Base-by-base conservation (phyloP, 225 moss, liverwort and hornwort genomes). In the Anthoceros angustus region DNA sequence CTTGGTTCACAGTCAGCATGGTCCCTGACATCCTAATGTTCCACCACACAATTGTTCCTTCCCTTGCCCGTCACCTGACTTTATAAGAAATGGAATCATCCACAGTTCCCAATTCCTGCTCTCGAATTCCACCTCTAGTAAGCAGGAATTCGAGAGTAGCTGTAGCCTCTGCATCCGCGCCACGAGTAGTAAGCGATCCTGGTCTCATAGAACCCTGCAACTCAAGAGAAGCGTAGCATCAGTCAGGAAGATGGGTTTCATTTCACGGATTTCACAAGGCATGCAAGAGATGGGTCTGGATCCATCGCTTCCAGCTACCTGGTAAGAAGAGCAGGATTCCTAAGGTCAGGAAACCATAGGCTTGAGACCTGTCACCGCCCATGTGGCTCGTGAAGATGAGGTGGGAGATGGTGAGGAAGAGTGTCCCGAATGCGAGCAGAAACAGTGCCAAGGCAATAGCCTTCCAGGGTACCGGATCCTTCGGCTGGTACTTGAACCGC, bases 151-250 rank as follows among this genome's bases (percentile, higher is more conserved):
- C 82, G 73, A n/a, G 87, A 82, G 71, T 82, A 91, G 0, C 81
- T 80, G 66, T 84, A 91, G 50, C 84, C 87, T 20, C 78, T 76
- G 71, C 77, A 91, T 4, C 86, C 84, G 4, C 91, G 87, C 87
- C 86, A 91, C 5, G 86, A 82, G 72, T 91, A 91, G 64, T 91
- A 91, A 0, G 91, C 91, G 63, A 87, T 84, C 40, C 87, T 86
- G 62, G 87, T 87, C 77, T 95, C 94, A 48, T 95, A 95, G 61
- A 95, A 95, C 7, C 83, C 83, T 83, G 83, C 63, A 63, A 26
- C 70, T 32, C 21, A 62, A 1, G 25, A 25, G 16, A 3, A 38
- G 23, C 40, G 5, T 1, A 64, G 7, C 7, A 64, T 0, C 25
- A 25, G 11, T 0, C 38, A 10, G 15, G 7, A 63, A 38, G 11